Evolutionary conservation across 2,329 filamentous ascomycete species (phyloP), one percentile per base, ranked within the genome.

Genomic region (Penicillium aurantiogriseum): DNA sequence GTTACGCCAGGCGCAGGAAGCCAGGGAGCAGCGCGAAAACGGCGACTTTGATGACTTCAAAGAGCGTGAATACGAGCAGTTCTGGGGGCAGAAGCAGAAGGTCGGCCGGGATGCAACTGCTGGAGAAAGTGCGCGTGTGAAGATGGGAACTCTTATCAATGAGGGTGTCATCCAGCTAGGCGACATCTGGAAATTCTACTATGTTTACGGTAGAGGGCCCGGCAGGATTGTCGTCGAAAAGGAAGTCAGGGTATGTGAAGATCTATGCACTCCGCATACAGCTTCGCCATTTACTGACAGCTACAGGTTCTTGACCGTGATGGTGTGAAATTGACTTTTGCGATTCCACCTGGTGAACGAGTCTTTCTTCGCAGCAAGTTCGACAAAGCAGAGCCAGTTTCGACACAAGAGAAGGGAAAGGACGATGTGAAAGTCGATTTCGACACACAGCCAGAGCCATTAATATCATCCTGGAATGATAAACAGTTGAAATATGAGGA

Each of bases 21-120:
- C 86, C 2, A 79, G 80, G 50, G 66, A 77, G 50, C 76, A 82
- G 59, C 77, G 85, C 11, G 76, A 75, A 1, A 72, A 74, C 0
- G 86, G 86, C 0, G 76, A 77, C 7, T 88, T 83, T 60, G 84
- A 88, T 63, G 73, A 73, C 6, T 84, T 80, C 72, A 82, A 85
- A 68, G 79, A 80, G 45, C 69, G 74, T 45, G 79, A 85, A 57
- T 80, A 80, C 15, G 82, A 87, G 67, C 69, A 77, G 54, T 83
- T 81, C 62, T 87, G 83, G 82, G 84, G 83, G 0, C 80, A 84
- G 67, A 83, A 83, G 60, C 76, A 78, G 67, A 76, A 71, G 57
- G 57, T 75, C 36, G 64, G 69, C 43, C 63, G 60, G 36, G 57
- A 56, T 9, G 59, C 74, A 19, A n/a, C 67, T 51, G 75, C 78